These are phyloP conservation scores for Alternaria solani DNA, from an alignment of 2,329 filamentous ascomycete genomes.

Conservation along the genomic window DNA sequence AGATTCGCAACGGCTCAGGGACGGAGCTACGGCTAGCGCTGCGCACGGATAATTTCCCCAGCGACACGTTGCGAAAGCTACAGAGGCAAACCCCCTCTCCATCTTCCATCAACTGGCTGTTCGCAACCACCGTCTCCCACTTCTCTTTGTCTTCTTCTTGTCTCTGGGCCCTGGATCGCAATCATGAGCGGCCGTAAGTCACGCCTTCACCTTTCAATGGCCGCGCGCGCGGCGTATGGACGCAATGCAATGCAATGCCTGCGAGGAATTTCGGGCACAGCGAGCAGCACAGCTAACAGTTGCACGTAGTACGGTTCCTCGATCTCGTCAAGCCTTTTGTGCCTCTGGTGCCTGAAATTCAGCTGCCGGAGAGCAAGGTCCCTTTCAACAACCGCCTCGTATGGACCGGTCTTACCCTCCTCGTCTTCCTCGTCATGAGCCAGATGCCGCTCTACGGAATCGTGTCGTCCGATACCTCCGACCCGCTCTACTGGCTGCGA, in stretches of 20 bases:
- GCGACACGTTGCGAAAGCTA: slow-evolving; percentile 45
- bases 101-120: slow-evolving; percentile 39
- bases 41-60: slow-evolving; percentile 33
- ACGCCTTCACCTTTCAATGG: slow-evolving; percentile 36
- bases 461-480: slow-evolving; percentile 93
- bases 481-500: slow-evolving; percentile 98
- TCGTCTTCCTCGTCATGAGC: slow-evolving; percentile 99
- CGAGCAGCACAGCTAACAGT: slow-evolving; percentile 30
- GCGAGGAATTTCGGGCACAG: slow-evolving; percentile 8
- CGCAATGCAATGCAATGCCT: slow-evolving; percentile 8
- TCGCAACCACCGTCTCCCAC: slow-evolving; percentile 35
- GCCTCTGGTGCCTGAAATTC: slow-evolving; percentile 97
- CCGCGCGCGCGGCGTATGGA: slow-evolving; percentile 9
- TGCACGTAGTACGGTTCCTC: slow-evolving; percentile 86
- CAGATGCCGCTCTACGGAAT: slow-evolving; percentile 98
- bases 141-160: slow-evolving; percentile 46
- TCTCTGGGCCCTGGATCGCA: slow-evolving; percentile 49
- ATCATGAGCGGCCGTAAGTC: slow-evolving; percentile 68
- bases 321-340: slow-evolving; percentile 99
- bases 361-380: slow-evolving; percentile 88
- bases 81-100: slow-evolving; percentile 39
- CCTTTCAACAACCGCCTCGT: slow-evolving; percentile 86
- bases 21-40: slow-evolving; percentile 34
- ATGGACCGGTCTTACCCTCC: slow-evolving; percentile 73
- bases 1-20: slow-evolving; percentile 35